Base-by-base conservation (phyloP, 2,329 filamentous ascomycete genomes). In the Epicoccum nigrum region DNA sequence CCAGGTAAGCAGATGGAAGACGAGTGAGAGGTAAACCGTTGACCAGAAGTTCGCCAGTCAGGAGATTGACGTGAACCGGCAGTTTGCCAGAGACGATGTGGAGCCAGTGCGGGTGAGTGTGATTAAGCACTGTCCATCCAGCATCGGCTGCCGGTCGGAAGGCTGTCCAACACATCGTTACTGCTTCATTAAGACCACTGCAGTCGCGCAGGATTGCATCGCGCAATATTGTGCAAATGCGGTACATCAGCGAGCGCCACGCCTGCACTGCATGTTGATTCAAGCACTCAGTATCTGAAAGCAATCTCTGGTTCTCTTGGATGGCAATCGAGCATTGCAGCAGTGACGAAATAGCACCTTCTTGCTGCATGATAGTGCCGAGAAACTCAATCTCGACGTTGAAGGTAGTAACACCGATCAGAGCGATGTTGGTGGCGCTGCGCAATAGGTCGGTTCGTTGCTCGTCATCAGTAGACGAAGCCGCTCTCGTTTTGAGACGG, bases 361-460 rank as follows among this genome's bases (percentile, higher is more conserved):
- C 37, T 4, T 56, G 48, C 7, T 48, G 9, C 0, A 82, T 55
- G 1, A 76, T 45, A 0, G 5, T 12, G 0, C 55, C 20, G 1
- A 79, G 49, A 17, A 70, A 54, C 0, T 52, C 7, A 0, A 56
- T 38, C 13, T 81, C 77, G 1, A 78, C 56, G 46, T 81, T 72
- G 43, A 79, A 83, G 0, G 79, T 78, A n/a, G 62, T 59, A 3
- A 67, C 59, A 46, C 79, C 79, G 2, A 77, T 69, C 28, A 81
- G 52, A 0, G 76, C 72, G 2, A 79, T 65, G 37, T 79, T 73
- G 9, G 75, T 64, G 3, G 67, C 62, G 21, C 72, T 69, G 0
- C 58, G 50, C 13, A 60, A 62, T 0, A 82, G 61, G 2, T 68
- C 57, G 1, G 49, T 54, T 30, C 71, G 63, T 4, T 70, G 66